These are phyloP conservation scores for Eutrema yunnanense DNA, from an alignment of 345 rosid species.

Conservation along the genomic window DNA sequence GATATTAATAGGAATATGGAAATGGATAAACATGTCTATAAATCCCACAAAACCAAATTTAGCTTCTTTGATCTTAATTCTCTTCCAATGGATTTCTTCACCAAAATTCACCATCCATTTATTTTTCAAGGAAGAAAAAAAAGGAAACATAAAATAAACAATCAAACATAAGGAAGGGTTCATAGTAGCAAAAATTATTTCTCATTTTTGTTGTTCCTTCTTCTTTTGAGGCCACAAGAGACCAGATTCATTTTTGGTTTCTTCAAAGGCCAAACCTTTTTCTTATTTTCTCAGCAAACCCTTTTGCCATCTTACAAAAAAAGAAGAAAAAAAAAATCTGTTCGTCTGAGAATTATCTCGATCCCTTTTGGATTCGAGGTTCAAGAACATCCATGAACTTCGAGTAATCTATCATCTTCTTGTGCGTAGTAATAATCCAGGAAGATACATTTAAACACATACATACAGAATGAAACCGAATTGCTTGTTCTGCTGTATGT, in stretches of 20 bases:
- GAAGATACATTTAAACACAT: conserved; percentile 24
- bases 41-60: conserved; percentile 10
- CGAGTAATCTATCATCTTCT: conserved; percentile 27
- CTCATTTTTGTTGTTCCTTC: conserved; percentile 5
- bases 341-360: conserved; percentile 23
- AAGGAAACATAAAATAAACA: not conserved
- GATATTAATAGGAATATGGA: conserved; percentile 19
- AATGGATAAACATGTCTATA: conserved; percentile 17
- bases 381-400: conserved; percentile 28
- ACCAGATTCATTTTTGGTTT: conserved; percentile 42
- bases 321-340: not conserved
- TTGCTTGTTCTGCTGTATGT: conserved; percentile 59
- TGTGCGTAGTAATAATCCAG: conserved; percentile 14
- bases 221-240: conserved; percentile 33
- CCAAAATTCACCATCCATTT: conserved; percentile 15
- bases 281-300: conserved; percentile 20
- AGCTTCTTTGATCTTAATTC: conserved; percentile 15
- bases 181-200: not conserved
- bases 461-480: conserved; percentile 10
- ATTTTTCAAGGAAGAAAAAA: not conserved
- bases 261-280: conserved; percentile 31
- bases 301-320: conserved; percentile 10
- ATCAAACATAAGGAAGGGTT: not conserved
- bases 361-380: conserved; percentile 20
- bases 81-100: conserved; percentile 21